phyloP scores from a whole-genome alignment of 306 rosid species.

The Trifolium subterraneum region DNA sequence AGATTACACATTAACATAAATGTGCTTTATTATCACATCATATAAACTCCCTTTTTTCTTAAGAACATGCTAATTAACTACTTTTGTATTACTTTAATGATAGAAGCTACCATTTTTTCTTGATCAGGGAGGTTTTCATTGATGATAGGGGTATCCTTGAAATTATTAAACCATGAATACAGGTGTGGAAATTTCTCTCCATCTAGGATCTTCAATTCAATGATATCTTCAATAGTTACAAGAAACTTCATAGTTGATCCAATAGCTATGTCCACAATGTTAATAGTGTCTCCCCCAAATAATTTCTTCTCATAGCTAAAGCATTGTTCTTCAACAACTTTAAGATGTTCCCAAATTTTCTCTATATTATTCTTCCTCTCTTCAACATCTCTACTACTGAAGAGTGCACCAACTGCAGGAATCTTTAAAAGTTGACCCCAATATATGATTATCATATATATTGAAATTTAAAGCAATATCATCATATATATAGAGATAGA shows the following conservation, averaged over 20 bases:
- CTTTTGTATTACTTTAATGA: not conserved
- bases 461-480: not conserved
- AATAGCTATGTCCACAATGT: conserved; percentile 9
- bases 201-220: not conserved
- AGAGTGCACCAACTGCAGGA: not conserved
- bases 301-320: not conserved
- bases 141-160: not conserved
- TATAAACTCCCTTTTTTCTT: not conserved
- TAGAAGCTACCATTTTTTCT: not conserved
- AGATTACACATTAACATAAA: not conserved
- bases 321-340: not conserved
- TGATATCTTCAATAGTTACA: conserved; percentile 1
- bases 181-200: not conserved
- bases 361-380: not conserved
- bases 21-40: not conserved
- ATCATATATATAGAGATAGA: too few species aligned
- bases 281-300: not conserved
- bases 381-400: not conserved
- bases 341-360: not conserved
- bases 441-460: not conserved
- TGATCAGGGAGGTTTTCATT: not conserved
- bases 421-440: not conserved
- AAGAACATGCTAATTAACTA: not conserved
- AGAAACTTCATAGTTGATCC: not conserved
- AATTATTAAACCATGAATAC: not conserved